Base-by-base conservation (phyloP, 768 basidiomycete species). In the Filobasidium floriforme region DNA sequence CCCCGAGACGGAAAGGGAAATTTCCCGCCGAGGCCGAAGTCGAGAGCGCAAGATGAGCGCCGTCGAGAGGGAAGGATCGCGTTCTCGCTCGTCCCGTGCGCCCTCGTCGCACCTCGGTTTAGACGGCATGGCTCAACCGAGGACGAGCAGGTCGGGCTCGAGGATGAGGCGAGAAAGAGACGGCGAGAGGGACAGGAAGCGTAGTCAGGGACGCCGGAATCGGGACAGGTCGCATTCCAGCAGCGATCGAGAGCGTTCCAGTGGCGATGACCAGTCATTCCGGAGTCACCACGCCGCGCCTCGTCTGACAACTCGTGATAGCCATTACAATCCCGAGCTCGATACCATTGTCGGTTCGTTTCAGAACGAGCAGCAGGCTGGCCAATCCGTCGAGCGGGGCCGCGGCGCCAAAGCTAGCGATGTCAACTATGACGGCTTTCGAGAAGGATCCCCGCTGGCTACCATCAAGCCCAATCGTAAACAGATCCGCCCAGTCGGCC, bases 281-380 rank as follows among this genome's bases (percentile, higher is more conserved):
- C 19, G 55, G 15, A 26, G 4, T 14, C 49, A 26, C 7, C 19
- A 26, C 24, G 55, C n/a, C 26, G 5, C 55, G 14, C 55, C 24
- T 57, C 24, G 26, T 5, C 22, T 28, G 55, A 28, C 26, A 9
- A 22, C 29, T 18, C 55, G 55, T 22, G 55, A 57, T n/a, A 9
- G 55, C 24, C 24, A 57, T 9, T 32, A 57, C 55, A 57, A 57
- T 14, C 32, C 41, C 10, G 65, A 66, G 7, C 41, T 66, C 11
- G 59, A 54, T 37, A 66, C 65, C 15, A 66, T 66, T n/a, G 49
- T 66, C 40, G 65, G 65, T 11, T 66, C 65, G 9, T 32, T 60
- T 7, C 60, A 61, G 29, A 32, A 19, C 55, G 55, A 24, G 14
- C 24, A 24, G 15, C 55, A 59, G 26, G 18, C n/a, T 24, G 55